These are phyloP conservation scores for Pulveroboletus frians DNA, from an alignment of 768 basidiomycete genomes.

Conservation along the genomic window DNA sequence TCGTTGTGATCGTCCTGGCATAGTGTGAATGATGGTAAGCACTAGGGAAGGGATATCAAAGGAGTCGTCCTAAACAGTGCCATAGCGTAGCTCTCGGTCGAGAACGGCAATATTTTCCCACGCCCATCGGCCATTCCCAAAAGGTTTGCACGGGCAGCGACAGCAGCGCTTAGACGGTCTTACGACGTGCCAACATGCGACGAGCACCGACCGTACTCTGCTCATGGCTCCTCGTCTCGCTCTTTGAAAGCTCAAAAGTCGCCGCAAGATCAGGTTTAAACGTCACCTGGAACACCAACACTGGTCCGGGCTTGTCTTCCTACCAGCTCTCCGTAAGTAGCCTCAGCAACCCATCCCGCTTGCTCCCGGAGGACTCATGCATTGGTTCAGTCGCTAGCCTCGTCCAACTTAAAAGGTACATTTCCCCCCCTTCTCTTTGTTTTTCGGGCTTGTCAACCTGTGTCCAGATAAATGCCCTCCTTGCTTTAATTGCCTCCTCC, in stretches of 20 bases:
- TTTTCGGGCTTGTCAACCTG: not conserved
- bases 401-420: conserved; percentile 17
- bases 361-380: conserved; percentile 10
- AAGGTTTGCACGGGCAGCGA: not conserved
- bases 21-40: too few species aligned
- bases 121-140: not conserved
- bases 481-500: conserved; percentile 95
- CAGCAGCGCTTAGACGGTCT: not conserved
- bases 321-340: conserved; percentile 25
- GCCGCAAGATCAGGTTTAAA: conserved; percentile 9
- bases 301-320: conserved; percentile 15
- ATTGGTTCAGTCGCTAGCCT: conserved; percentile 15
- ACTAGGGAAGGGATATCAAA: too few species aligned
- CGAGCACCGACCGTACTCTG: conserved; percentile 13
- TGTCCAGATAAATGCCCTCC: conserved; percentile 62
- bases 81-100: too few species aligned
- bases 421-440: not conserved
- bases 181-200: conserved; percentile 18
- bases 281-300: conserved; percentile 13
- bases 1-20: too few species aligned
- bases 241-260: conserved; percentile 3
- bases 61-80: too few species aligned
- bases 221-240: conserved; percentile 13
- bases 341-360: conserved; percentile 10
- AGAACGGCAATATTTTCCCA: conserved; percentile 9